These are phyloP conservation scores for Leersia perrieri DNA, from an alignment of 176 grass and related monocot species.

Conservation along the genomic window DNA sequence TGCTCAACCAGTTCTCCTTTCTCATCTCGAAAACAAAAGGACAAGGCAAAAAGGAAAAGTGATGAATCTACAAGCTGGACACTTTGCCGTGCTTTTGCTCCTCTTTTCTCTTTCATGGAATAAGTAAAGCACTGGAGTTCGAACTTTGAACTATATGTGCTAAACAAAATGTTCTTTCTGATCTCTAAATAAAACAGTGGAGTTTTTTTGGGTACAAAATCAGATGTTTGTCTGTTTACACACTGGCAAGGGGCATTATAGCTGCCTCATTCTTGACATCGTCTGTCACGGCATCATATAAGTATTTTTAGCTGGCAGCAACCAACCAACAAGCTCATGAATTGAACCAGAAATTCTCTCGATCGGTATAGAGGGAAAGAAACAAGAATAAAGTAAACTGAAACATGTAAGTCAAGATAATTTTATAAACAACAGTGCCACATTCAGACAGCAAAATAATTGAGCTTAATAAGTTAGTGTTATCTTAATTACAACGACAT, in stretches of 20 bases:
- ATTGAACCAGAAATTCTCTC: background rate
- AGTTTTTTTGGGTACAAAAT: background rate
- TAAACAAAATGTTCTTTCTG: background rate
- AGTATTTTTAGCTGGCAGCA: background rate
- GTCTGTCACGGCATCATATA: background rate
- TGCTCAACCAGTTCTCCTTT: slow-evolving; percentile 3
- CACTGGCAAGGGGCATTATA: background rate
- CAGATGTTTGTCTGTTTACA: background rate
- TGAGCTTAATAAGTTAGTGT: background rate
- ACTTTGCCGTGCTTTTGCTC: background rate
- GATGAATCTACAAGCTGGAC: background rate
- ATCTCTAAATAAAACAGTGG: background rate
- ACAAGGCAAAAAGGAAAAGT: background rate
- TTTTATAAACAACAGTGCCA: background rate
- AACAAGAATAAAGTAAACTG: background rate
- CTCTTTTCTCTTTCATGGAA: background rate
- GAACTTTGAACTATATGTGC: background rate
- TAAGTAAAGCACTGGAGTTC: background rate
- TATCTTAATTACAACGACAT: background rate
- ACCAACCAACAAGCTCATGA: background rate
- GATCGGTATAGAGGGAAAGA: background rate
- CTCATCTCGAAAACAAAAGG: background rate
- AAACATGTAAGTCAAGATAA: background rate
- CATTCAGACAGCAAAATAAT: background rate
- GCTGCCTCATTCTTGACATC: background rate